Base-by-base conservation (phyloP, 768 basidiomycete species). In the Leccinum truebloodii region DNA sequence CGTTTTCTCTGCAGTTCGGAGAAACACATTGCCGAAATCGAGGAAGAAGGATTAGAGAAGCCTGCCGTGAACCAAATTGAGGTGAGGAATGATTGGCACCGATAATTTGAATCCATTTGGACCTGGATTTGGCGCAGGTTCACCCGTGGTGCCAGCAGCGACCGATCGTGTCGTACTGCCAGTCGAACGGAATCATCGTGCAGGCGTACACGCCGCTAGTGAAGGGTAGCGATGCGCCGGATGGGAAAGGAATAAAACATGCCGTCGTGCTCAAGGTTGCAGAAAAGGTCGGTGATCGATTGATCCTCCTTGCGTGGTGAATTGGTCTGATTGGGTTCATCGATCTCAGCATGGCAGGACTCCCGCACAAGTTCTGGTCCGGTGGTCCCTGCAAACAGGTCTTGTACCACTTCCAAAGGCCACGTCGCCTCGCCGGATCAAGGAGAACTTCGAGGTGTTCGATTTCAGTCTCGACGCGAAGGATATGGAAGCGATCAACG, bases 101-200 rank as follows among this genome's bases (percentile, higher is more conserved):
- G 12, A 53, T 34, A 6, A 20, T 12, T 20, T 18, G 20, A 12
- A 12, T 20, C 0, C 20, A 12, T 12, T 1, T 12, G 20, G 20
- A 46, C 44, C 44, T 20, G 1, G 4, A 46, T 46, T 2, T 46
- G 44, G 32, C 35, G 26, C 62, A 92, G 88, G 77, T 92, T 12
- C 90, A 92, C 61, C 90, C 90, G 0, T 84, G 86, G 67, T 92
- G 89, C 74, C 92, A 94, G 71, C 92, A 94, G 70, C 80, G 79
- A 26, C 80, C 82, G 6, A 90, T 94, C 58, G 89, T 89, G 18
- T 79, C 85, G 3, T 94, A 88, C 72, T 92, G 90, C 72, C 66
- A 74, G 26, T 72, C 78, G 50, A 77, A 87, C 61, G 75, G 76
- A 4, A 89, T 93, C 58, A 69, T 84, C 22, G 75, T 90, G 9